Percentiles rank a stretch among this genome's conserved stretches.
Evolutionary conservation across 2,329 filamentous ascomycete species (phyloP).

Genomic region (Dryadomyces quercivorus): DNA sequence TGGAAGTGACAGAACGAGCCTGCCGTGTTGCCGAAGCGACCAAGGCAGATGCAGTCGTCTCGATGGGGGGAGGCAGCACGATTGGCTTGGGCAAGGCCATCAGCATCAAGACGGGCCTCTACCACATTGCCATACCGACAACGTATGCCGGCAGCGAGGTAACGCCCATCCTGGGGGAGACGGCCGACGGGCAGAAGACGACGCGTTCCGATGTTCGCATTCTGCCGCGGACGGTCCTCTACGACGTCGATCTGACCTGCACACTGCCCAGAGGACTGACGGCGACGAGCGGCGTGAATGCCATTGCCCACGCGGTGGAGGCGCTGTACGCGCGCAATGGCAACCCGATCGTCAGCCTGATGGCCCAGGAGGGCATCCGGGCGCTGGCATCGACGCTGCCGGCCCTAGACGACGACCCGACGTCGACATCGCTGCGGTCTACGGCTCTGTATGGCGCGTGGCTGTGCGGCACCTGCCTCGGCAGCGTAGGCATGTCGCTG

Average conservation of each 20-base stretch:
- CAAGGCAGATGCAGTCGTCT: constrained; percentile 41
- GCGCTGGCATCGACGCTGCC: constrained; percentile 42
- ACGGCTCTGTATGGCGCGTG: constrained; percentile 50
- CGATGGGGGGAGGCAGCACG: constrained; percentile 50
- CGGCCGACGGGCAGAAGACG: constrained; percentile 42
- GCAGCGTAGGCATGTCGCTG: constrained; percentile 47
- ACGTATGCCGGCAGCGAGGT: constrained; percentile 52
- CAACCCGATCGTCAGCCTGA: constrained; percentile 46
- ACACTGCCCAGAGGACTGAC: constrained; percentile 40
- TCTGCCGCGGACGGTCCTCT: constrained; percentile 47
- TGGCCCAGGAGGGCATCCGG: constrained; percentile 45
- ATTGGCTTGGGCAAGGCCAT: constrained; percentile 51
- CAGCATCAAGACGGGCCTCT: constrained; percentile 7
- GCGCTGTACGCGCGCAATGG: constrained; percentile 49
- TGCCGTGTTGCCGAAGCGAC: constrained; percentile 30
- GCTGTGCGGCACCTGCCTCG: constrained; percentile 50
- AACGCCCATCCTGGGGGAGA: constrained; percentile 53
- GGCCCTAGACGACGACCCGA: constrained; percentile 32
- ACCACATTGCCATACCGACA: constrained; percentile 32
- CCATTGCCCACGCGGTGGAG: constrained; percentile 54
- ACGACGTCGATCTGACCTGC: constrained; percentile 52
- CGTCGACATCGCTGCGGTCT: constrained; percentile 28
- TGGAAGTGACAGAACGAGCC: constrained; percentile 42
- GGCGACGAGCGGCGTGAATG: constrained; percentile 50
- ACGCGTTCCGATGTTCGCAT: constrained; percentile 47